Percentiles rank a stretch among this genome's conserved stretches.
Conservation (phyloP, 495 filamentous ascomycete species). For the Pseudevernia furfuracea region DNA sequence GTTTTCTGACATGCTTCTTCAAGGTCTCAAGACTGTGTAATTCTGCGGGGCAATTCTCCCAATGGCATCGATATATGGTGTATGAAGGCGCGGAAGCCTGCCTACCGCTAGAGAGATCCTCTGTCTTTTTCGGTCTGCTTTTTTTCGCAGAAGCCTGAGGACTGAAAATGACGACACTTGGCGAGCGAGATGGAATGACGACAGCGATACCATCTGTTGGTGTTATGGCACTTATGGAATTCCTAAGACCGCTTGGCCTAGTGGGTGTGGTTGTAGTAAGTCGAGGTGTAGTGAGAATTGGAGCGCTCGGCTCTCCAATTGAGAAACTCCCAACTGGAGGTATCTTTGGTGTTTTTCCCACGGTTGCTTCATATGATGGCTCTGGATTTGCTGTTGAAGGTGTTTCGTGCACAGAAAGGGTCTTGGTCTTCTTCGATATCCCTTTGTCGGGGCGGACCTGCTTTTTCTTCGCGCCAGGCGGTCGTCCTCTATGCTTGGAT, state of each 20-base stretch:
- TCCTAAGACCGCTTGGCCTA: constrained; percentile 20
- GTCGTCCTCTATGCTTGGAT: constrained; percentile 16
- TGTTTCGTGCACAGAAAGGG: neutral
- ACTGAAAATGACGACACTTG: constrained; percentile 21
- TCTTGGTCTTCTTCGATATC: constrained; percentile 5
- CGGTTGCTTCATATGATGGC: neutral
- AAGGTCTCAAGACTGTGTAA: constrained; percentile 69
- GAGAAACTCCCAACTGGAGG: neutral
- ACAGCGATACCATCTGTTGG: constrained; percentile 23
- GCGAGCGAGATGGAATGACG: constrained; percentile 23
- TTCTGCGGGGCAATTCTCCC: constrained; percentile 58
- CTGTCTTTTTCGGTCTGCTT: neutral
- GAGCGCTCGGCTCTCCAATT: neutral
- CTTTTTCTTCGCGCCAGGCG: constrained; percentile 20
- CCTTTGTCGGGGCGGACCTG: constrained; percentile 19
- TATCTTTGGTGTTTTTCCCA: neutral
- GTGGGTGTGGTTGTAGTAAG: constrained; percentile 10
- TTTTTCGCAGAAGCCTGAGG: neutral
- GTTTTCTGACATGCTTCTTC: constrained; percentile 55
- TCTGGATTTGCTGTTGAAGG: neutral
- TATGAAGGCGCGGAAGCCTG: constrained; percentile 27
- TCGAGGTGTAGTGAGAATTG: constrained; percentile 7
- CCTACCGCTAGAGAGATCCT: constrained; percentile 7
- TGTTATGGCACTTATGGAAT: constrained; percentile 11
- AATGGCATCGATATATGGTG: constrained; percentile 51